These are phyloP conservation scores for Penicillium turbatum DNA, from an alignment of 495 filamentous ascomycete species.

Conservation along the genomic window DNA sequence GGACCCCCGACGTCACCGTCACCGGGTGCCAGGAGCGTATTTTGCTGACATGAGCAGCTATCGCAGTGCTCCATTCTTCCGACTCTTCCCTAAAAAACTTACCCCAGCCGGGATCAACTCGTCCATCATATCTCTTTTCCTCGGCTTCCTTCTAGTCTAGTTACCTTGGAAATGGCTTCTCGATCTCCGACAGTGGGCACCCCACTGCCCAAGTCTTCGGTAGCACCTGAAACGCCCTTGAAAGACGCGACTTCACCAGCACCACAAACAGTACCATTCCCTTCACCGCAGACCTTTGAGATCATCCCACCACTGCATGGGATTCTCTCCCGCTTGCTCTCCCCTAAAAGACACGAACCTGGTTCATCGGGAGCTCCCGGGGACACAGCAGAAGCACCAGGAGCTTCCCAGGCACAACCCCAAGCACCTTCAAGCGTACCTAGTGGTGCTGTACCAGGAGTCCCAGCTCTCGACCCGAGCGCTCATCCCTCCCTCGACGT, in stretches of 20 bases:
- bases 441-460: constrained; percentile 20
- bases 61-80: constrained; percentile 17
- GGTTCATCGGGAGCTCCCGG: constrained; percentile 19
- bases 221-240: constrained; percentile 39
- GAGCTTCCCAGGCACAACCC: constrained; percentile 22
- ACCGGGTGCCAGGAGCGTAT: constrained; percentile 4
- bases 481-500: constrained; percentile 53
- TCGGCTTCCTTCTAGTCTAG: constrained; percentile 15
- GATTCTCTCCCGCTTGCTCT: constrained; percentile 69
- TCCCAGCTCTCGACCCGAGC: constrained; percentile 27
- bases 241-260: constrained; percentile 34
- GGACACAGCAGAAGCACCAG: constrained; percentile 21
- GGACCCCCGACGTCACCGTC: constrained; percentile 29
- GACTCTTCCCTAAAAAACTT: constrained; percentile 39
- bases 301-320: constrained; percentile 76
- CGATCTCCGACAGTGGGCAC: constrained; percentile 37
- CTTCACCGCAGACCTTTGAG: constrained; percentile 65
- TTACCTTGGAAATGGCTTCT: constrained; percentile 32
- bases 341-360: constrained; percentile 21
- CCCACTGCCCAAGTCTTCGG: constrained; percentile 37
- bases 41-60: background rate
- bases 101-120: constrained; percentile 21
- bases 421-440: constrained; percentile 15
- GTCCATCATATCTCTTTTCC: constrained; percentile 9
- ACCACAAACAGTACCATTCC: constrained; percentile 51